phyloP scores from a whole-genome alignment of 306 rosid species.

The Glycine tomentella region DNA sequence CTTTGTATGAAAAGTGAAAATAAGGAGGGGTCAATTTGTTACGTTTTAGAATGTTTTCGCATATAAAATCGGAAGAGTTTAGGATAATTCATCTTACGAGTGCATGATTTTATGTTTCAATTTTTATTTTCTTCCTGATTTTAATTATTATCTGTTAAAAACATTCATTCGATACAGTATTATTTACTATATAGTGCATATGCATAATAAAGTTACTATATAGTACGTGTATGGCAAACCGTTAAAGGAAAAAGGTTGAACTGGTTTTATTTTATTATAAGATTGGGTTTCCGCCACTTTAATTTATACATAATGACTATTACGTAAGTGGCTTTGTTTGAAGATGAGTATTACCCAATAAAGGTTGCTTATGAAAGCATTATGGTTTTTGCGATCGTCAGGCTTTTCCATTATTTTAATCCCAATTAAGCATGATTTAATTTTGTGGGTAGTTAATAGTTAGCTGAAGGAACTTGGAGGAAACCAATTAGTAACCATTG shows the following conservation, averaged over 20 bases:
- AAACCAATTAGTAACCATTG: neutral
- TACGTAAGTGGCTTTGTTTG: neutral
- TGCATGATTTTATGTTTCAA: slow-evolving; percentile 8
- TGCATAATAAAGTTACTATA: no score
- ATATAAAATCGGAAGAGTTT: neutral
- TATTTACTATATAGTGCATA: no score
- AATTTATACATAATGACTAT: neutral
- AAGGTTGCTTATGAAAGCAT: neutral
- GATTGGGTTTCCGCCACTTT: neutral
- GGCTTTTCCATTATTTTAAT: neutral
- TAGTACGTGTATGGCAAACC: neutral
- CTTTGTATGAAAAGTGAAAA: neutral
- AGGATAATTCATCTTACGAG: no score
- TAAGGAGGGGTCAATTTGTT: neutral
- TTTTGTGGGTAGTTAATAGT: no score
- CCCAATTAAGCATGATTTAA: neutral
- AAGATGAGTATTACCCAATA: neutral
- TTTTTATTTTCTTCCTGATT: neutral
- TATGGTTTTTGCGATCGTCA: neutral
- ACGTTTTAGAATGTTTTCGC: neutral
- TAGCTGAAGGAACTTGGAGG: neutral
- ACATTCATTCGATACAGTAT: neutral
- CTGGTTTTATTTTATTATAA: neutral
- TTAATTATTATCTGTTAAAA: neutral
- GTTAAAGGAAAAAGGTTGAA: slow-evolving; percentile 4